Evolutionary conservation across 2,329 filamentous ascomycete species (phyloP), one percentile per base, ranked within the genome.

Genomic region (Macrophomina tecta): DNA sequence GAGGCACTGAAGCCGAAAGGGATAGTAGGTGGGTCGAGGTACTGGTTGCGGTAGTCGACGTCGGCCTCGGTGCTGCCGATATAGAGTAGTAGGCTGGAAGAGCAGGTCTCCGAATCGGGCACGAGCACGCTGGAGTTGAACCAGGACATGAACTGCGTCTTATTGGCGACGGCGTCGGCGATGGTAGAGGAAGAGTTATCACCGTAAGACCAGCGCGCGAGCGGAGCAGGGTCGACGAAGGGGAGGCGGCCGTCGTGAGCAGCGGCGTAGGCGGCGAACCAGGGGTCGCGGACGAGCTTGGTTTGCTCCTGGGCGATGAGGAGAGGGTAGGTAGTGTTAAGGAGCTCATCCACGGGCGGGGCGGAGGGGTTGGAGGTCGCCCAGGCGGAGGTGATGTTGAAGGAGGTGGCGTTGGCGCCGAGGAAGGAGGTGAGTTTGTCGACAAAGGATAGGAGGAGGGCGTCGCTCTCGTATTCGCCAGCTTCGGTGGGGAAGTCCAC

Each of bases 11-110:
- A 87, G 0, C 85, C 84, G 8, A 79, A 76, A 0, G 85, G 84
- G 3, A 81, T 73, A 0, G 75, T 73, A 0, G 86, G 85, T 1
- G 78, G 71, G 5, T 72, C 73, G 3, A 72, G 68, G 68, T 85
- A 85, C 4, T 71, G 69, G 69, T 86, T 84, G 36, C 82, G 77
- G 67, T 84, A 82, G 32, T 72, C 82, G 68, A 74, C 74, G 12
- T 65, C 63, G 32, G 68, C 78, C 69, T 71, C 84, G 67, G 69
- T 71, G 49, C 73, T 78, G 18, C 80, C 82, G 0, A 82, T 75
- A 68, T 87, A 86, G 14, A 87, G 72, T 18, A 86, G 68, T 0
- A 87, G 68, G 28, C 78, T 81, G 5, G 83, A 78, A 4, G 83
- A 85, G 73, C 86, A 87, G 0, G 81, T 82, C 34, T 79, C 66